Conservation (phyloP, 208 protist species). For the Leishmania gerbilli region DNA sequence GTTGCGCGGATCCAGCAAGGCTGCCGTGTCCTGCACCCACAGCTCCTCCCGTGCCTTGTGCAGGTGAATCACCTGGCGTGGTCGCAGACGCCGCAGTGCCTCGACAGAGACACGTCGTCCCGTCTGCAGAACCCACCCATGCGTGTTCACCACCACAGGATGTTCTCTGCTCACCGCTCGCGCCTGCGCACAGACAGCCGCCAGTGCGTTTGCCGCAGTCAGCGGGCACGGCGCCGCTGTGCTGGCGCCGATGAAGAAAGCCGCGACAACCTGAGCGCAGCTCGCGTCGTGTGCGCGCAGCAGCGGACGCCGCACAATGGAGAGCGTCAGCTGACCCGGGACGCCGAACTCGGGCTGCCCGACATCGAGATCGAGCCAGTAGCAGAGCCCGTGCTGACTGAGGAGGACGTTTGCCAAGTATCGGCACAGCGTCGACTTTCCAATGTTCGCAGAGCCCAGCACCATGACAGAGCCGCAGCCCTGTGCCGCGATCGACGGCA, state of each 20-base stretch:
- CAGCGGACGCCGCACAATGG: conserved; percentile 57
- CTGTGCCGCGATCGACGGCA: conserved; percentile 43
- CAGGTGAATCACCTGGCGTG: conserved; percentile 78
- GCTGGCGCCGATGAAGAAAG: conserved; percentile 60
- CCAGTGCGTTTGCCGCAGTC: conserved; percentile 50
- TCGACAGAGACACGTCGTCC: conserved; percentile 79
- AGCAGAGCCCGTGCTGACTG: conserved; percentile 72
- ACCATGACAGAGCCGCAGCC: conserved; percentile 61
- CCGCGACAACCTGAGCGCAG: conserved; percentile 39
- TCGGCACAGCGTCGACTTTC: conserved; percentile 86
- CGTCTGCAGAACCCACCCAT: conserved; percentile 89
- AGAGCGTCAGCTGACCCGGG: conserved; percentile 70
- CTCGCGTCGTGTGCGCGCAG: conserved; percentile 44
- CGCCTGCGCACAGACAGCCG: conserved; percentile 43
- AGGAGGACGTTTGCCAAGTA: conserved; percentile 78
- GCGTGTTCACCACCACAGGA: conserved; percentile 89
- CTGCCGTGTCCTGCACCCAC: conserved; percentile 46
- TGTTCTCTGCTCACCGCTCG: conserved; percentile 30
- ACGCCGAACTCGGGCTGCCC: conserved; percentile 90
- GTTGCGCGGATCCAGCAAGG: conserved; percentile 48
- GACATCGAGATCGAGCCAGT: conserved; percentile 87
- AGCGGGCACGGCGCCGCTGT: conserved; percentile 48
- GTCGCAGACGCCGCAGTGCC: conserved; percentile 68
- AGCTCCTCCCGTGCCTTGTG: conserved; percentile 39
- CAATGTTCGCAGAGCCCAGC: conserved; percentile 72